A percentile compares a stretch with the other conserved stretches of the same genome.
Evolutionary conservation across 495 filamentous ascomycete genomes (phyloP).

Genomic region (Acidiella bohemica): DNA sequence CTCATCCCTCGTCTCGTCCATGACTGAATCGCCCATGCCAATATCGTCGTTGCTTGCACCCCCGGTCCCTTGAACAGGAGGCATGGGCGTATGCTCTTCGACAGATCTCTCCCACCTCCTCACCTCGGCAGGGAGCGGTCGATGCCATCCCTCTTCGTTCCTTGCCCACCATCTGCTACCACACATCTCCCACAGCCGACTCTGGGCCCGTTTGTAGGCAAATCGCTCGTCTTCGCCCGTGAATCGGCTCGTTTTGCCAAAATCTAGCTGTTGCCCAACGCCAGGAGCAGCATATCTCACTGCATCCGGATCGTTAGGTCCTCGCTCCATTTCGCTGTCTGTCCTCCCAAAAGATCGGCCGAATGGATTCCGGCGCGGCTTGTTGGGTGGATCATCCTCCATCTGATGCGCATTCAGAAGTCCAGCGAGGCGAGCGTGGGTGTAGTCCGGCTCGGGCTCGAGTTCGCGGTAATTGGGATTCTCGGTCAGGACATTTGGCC

Average conservation of each 20-base stretch:
- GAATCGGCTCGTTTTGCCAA: constrained; percentile 42
- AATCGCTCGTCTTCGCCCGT: constrained; percentile 63
- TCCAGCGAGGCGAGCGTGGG: constrained; percentile 14
- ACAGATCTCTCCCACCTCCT: constrained; percentile 43
- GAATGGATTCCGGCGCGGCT: constrained; percentile 14
- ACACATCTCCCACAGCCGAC: constrained; percentile 59
- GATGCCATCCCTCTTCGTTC: constrained; percentile 44
- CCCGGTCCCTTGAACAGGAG: not conserved
- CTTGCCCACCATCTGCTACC: constrained; percentile 48
- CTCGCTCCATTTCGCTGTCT: constrained; percentile 14
- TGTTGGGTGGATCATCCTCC: constrained; percentile 33
- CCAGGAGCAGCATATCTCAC: constrained; percentile 11
- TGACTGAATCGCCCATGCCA: constrained; percentile 28
- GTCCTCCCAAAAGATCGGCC: constrained; percentile 18
- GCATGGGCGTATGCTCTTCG: not conserved
- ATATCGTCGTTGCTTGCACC: constrained; percentile 19
- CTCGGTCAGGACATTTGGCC: constrained; percentile 55
- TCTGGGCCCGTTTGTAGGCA: constrained; percentile 53
- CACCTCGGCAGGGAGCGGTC: constrained; percentile 44
- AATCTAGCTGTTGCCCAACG: constrained; percentile 31
- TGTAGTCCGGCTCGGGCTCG: constrained; percentile 19
- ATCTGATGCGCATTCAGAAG: constrained; percentile 20
- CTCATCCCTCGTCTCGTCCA: constrained; percentile 23
- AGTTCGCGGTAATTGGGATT: constrained; percentile 24
- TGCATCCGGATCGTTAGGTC: constrained; percentile 16